Base-by-base conservation (phyloP, 176 grass and related monocot species). In the Cenchrus americanus region DNA sequence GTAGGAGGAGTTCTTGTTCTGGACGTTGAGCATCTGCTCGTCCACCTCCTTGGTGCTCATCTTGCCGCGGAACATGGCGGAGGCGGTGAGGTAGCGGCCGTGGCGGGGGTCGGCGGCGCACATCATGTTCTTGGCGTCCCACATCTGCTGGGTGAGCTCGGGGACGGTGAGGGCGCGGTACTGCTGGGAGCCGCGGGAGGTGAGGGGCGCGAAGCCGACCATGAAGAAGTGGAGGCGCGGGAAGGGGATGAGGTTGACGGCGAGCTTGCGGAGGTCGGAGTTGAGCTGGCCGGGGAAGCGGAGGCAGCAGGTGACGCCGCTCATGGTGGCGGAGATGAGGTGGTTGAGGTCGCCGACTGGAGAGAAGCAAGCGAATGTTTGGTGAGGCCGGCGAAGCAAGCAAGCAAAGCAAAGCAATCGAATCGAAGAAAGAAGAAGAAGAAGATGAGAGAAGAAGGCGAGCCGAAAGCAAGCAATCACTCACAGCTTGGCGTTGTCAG, bases 191-290 rank as follows among this genome's bases (percentile, higher is more conserved):
- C 94, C 91, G 53, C 94, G 83, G 15, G 93, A 96, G 40, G 93
- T 96, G 13, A 96, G 88, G 27, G 93, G 90, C 27, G 90, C 91
- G 77, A 95, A 95, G 5, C 93, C 93, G 5, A 95, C 93, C 93
- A 95, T 95, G 88, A 95, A 95, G 85, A 95, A 96, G 86, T 96
- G 93, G 6, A 96, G 90, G 3, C 93, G 88, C 10, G 93, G 93
- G 93, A 96, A 96, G 14, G 93, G 93, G 83, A 96, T 93, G 42
- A 96, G 88, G 84, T 95, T 95, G 0, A 95, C 93, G 64, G 93
- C 93, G 6, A 94, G 89, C 80, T 94, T 94, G 24, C 92, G 89
- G 22, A 94, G 92, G 82, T 92, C 92, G 8, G 93, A 92, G 80
- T 95, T 92, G 70, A 92, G 93, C 90, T 95, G 93, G 0, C 93